Evolutionary conservation across 768 basidiomycete species (phyloP), one percentile per base, ranked within the genome.

Genomic region (Leccinum sublutescens): DNA sequence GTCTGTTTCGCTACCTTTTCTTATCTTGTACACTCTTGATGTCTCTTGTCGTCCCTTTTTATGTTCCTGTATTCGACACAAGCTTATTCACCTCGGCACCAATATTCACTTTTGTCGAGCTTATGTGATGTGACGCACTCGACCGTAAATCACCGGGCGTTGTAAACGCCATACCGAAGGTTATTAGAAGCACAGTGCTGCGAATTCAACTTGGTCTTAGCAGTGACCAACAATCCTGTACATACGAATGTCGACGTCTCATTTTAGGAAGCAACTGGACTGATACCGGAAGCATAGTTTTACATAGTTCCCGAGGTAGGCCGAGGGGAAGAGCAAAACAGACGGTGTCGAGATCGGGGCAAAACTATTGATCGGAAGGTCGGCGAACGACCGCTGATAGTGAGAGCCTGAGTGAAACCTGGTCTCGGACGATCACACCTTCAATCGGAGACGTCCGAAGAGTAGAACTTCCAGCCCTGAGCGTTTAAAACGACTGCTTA

Each of bases 21-120:
- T 64, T 49, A 8, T 48, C 45, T 50, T 55, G 49, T 69, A 63
- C 72, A 63, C 55, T 61, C 40, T 60, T 59, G 56, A 43, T 64
- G 56, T 48, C 57, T 25, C 45, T 52, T 55, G 59, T 60, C 31
- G n/a, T 38, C 57, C 43, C 31, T 51, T 12, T 58, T 52, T 56
- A 50, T 50, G 52, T 52, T 63, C 43, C 23, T 56, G 48, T 61
- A 49, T 59, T 57, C 19, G 25, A 33, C 49, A 48, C 49, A 48
- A 34, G 47, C n/a, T 45, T 57, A 29, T 50, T 50, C 49, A 27
- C 56, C 62, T 43, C 19, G 53, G 45, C 50, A 51, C 36, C 8
- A 40, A 40, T 11, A 17, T 45, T 2, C 9, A n/a, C 55, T 33
- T 33, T 47, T 11, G 29, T 12, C 4, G 25, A 21, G 27, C 8